phyloP scores from a whole-genome alignment of 495 filamentous ascomycete genomes.

The Terfezia boudieri region DNA sequence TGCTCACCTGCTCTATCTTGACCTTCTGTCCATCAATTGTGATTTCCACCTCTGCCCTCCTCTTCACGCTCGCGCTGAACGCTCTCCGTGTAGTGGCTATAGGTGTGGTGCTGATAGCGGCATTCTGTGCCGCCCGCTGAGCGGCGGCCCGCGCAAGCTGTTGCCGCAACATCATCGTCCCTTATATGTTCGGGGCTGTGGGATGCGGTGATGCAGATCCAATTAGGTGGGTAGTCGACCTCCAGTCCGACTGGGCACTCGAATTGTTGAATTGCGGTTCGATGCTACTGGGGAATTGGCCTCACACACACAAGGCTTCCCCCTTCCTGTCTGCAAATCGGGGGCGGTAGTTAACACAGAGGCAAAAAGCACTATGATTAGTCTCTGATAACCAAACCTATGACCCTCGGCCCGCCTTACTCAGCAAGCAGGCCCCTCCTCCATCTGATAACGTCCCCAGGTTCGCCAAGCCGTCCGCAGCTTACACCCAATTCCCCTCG shows the following conservation, averaged over 20 bases:
- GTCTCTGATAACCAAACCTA: too few relatives aligned
- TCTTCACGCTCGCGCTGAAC: background rate
- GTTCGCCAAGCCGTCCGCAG: too few relatives aligned
- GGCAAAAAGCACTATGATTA: too few relatives aligned
- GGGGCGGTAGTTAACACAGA: too few relatives aligned
- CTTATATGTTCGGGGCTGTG: background rate
- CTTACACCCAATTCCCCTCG: background rate
- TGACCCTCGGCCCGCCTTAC: too few relatives aligned
- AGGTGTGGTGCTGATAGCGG: background rate
- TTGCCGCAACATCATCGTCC: conserved; percentile 8
- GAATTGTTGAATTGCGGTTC: background rate
- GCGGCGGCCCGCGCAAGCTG: background rate
- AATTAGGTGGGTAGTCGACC: background rate
- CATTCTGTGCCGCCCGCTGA: background rate
- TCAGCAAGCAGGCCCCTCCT: too few relatives aligned
- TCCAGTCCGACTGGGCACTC: background rate
- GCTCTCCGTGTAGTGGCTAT: background rate
- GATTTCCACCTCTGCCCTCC: conserved; percentile 14
- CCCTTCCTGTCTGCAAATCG: background rate
- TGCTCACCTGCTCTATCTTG: conserved; percentile 13
- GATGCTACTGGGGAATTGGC: background rate
- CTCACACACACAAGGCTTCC: background rate
- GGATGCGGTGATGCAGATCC: background rate
- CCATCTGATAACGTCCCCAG: too few relatives aligned
- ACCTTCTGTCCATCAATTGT: conserved; percentile 19